A percentile compares a stretch with the other conserved stretches of the same genome.
phyloP scores from a whole-genome alignment of 2,329 filamentous ascomycete species.

The Scedosporium boydii region DNA sequence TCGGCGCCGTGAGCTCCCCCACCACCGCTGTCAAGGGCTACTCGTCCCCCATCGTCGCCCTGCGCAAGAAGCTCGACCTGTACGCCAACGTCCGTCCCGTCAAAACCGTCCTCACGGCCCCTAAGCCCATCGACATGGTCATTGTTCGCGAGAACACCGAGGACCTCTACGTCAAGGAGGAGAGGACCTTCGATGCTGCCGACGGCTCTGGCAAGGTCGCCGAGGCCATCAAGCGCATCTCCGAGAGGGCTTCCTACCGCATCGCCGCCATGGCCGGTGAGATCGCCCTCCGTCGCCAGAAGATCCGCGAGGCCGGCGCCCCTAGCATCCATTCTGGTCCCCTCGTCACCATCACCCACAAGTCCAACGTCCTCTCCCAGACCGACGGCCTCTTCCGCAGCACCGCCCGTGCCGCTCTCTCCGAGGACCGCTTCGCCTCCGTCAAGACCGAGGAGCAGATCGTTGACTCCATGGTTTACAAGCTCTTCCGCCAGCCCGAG shows the following conservation, averaged over 20 bases:
- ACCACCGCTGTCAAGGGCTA: slow-evolving; percentile 87
- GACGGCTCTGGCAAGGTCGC: slow-evolving; percentile 70
- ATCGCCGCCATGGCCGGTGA: slow-evolving; percentile 93
- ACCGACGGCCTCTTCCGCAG: slow-evolving; percentile 93
- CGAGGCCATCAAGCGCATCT: slow-evolving; percentile 96
- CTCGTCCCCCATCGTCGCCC: slow-evolving; percentile 90
- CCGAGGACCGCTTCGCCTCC: slow-evolving; percentile 49
- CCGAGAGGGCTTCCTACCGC: slow-evolving; percentile 70
- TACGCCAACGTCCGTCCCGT: slow-evolving; percentile 97
- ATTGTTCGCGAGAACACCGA: slow-evolving; percentile 99
- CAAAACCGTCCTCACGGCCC: slow-evolving; percentile 63
- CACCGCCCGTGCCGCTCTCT: slow-evolving; percentile 65
- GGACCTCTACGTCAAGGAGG: slow-evolving; percentile 96
- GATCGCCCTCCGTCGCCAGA: slow-evolving; percentile 79
- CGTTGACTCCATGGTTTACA: slow-evolving; percentile 98
- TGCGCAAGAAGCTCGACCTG: slow-evolving; percentile 88
- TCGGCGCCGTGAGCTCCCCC: slow-evolving; percentile 87
- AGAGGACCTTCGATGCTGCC: slow-evolving; percentile 67
- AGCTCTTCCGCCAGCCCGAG: slow-evolving; percentile 91
- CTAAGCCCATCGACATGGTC: slow-evolving; percentile 80
- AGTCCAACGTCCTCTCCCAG: slow-evolving; percentile 93
- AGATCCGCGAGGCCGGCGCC: slow-evolving; percentile 54
- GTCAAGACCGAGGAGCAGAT: slow-evolving; percentile 90
- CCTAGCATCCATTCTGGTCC: slow-evolving; percentile 56
- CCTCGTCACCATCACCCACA: slow-evolving; percentile 94